phyloP scores from a whole-genome alignment of 441 rosid species.

The Capsella rubella region DNA sequence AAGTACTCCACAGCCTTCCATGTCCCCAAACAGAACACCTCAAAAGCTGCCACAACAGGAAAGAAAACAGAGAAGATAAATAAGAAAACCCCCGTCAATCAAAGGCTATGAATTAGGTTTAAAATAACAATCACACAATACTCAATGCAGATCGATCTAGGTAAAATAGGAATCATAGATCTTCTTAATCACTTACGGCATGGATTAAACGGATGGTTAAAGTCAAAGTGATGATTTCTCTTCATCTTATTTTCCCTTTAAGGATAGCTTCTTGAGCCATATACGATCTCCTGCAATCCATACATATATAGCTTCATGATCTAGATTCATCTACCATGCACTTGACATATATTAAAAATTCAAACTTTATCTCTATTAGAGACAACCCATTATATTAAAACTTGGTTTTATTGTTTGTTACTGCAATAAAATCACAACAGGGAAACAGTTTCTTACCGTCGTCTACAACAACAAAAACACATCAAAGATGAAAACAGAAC shows the following conservation, averaged over 20 bases:
- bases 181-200: conserved; percentile 57
- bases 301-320: not conserved
- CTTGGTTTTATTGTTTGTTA: not conserved
- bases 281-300: conserved; percentile 25
- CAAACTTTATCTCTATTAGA: not conserved
- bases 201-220: conserved; percentile 57
- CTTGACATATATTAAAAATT: not conserved
- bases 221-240: conserved; percentile 58
- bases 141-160: conserved; percentile 8
- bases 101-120: not conserved
- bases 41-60: conserved; percentile 67
- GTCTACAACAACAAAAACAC: not conserved
- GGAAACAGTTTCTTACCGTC: not conserved
- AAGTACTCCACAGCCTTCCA: conserved; percentile 73
- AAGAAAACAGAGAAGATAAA: not conserved
- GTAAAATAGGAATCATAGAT: not conserved
- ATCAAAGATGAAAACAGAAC: not conserved
- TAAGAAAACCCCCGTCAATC: not conserved
- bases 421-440: not conserved
- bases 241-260: conserved; percentile 44
- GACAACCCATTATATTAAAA: not conserved
- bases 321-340: not conserved
- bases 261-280: conserved; percentile 12
- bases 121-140: too few relatives aligned
- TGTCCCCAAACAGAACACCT: conserved; percentile 61